Conservation (phyloP, 805 yeast genomes). For the Candida caryicola region DNA sequence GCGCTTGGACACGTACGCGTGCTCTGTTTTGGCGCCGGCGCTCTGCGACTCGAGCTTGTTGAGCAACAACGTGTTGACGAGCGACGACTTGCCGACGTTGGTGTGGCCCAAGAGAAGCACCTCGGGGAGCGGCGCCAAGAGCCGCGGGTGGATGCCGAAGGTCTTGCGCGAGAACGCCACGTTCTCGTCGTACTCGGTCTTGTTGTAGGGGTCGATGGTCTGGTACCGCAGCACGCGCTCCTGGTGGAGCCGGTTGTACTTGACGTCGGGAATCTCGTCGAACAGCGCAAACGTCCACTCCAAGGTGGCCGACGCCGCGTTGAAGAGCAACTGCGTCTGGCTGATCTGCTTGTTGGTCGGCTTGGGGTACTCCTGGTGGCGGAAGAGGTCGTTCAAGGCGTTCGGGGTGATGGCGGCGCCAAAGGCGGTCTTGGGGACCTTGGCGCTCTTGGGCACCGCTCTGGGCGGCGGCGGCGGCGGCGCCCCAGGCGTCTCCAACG, state of each 20-base stretch:
- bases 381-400: constrained; percentile 19
- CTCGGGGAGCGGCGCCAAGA: constrained; percentile 55
- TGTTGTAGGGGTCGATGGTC: constrained; percentile 24
- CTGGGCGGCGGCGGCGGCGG: too few species aligned
- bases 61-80: constrained; percentile 60
- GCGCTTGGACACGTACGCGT: constrained; percentile 53
- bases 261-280: constrained; percentile 57
- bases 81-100: constrained; percentile 82
- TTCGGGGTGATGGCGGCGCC: constrained; percentile 20
- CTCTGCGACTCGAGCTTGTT: constrained; percentile 27
- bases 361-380: constrained; percentile 12
- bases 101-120: constrained; percentile 75
- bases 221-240: constrained; percentile 17
- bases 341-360: constrained; percentile 15
- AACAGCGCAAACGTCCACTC: constrained; percentile 62
- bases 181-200: constrained; percentile 19
- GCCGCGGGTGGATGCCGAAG: constrained; percentile 34
- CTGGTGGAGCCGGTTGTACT: constrained; percentile 21
- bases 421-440: constrained; percentile 1
- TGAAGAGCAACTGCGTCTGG: constrained; percentile 37
- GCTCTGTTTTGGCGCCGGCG: constrained; percentile 24
- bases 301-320: constrained; percentile 41
- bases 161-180: constrained; percentile 19
- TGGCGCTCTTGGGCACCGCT: background rate
- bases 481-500: background rate